Conservation (phyloP, 805 yeast genomes). For the Ascoidea asiatica region DNA sequence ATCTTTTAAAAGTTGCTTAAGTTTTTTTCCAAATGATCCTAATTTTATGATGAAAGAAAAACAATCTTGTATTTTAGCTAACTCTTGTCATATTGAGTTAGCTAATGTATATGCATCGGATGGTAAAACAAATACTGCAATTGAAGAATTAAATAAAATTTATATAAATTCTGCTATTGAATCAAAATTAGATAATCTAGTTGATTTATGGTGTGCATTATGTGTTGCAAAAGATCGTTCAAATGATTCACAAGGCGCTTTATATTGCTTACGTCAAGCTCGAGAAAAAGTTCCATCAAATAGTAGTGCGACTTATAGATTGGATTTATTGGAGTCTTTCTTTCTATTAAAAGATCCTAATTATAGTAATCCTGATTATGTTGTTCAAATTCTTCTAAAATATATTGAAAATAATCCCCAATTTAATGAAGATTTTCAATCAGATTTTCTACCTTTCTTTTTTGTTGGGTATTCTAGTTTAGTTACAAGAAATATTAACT, state of each 20-base stretch:
- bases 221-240: slow-evolving; percentile 37
- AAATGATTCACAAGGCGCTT: slow-evolving; percentile 34
- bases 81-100: slow-evolving; percentile 40
- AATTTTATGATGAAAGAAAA: slow-evolving; percentile 16
- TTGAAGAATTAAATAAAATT: slow-evolving; percentile 35
- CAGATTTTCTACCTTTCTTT: slow-evolving; percentile 45
- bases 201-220: slow-evolving; percentile 39
- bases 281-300: slow-evolving; percentile 29
- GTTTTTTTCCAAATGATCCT: slow-evolving; percentile 18
- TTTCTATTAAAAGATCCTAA: slow-evolving; percentile 24
- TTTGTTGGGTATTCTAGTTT: slow-evolving; percentile 40
- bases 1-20: slow-evolving; percentile 20
- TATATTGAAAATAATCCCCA: slow-evolving; percentile 16
- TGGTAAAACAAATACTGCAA: slow-evolving; percentile 34
- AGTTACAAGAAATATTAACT: slow-evolving; percentile 28
- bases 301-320: slow-evolving; percentile 17
- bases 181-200: slow-evolving; percentile 29
- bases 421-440: slow-evolving; percentile 16
- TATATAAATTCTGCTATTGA: slow-evolving; percentile 35
- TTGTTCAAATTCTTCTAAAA: slow-evolving; percentile 23
- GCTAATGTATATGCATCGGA: slow-evolving; percentile 41
- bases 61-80: slow-evolving; percentile 30
- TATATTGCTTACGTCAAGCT: slow-evolving; percentile 35
- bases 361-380: slow-evolving; percentile 20
- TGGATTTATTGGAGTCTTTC: slow-evolving; percentile 35